Base-by-base conservation (phyloP, 2,329 filamentous ascomycete genomes). In the Bipolaris cookei region DNA sequence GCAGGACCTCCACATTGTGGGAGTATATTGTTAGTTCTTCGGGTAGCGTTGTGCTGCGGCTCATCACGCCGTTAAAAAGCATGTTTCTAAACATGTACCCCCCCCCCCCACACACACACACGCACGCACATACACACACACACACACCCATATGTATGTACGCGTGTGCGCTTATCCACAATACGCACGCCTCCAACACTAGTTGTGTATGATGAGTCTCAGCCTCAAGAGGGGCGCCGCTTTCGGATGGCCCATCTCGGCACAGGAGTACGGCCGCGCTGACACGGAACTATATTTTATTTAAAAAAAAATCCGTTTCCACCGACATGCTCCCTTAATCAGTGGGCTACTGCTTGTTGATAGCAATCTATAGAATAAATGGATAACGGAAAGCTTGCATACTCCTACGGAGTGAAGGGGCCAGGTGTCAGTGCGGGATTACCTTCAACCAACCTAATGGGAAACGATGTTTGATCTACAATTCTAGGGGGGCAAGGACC, bases 401-500 rank as follows among this genome's bases (percentile, higher is more conserved):
- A 8, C 6, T 28, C 25, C 25, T 28, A 28, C 25, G 25, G 25
- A 13, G 7, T 1, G 43, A 20, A 13, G 28, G 20, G 13, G 28
- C 28, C 30, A 45, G 18, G 28, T 34, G 11, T 35, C 6, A 6
- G 21, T 4, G 21, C 43, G 43, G 43, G 11, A 35, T 10, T 32
- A 34, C 6, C 6, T 30, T 21, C 6, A 5, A 18, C 4, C 11
- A n/a, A 30, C 10, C 35, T 46, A 11, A 35, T 28, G 13, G 6
- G 28, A 14, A 25, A 18, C 20, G 8, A 4, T 6, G 43, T 54
- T 61, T 51, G 59, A 61, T 51, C 20, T 55, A 7, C 51, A 52
- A 39, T 14, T 11, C 18, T 13, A 35, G 20, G 38, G 21, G 39
- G 39, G 7, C 20, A 42, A 42, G 30, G 49, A 49, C 39, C 48